Evolutionary conservation across 306 rosid species (phyloP).

Genomic region (Casuarina glauca): DNA sequence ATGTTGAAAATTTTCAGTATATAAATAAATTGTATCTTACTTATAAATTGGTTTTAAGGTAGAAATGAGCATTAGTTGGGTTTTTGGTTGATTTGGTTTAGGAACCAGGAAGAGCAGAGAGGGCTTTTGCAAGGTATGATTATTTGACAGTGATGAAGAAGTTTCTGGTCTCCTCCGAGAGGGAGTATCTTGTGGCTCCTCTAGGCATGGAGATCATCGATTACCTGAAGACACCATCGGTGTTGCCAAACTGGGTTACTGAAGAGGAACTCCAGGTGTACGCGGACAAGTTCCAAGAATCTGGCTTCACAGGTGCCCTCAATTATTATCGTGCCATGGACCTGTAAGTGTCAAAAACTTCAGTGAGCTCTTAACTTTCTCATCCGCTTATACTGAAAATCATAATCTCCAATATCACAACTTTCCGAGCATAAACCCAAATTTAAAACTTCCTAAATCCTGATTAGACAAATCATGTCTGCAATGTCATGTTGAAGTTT

Average conservation of each 20-base stretch:
- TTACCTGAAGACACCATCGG: slow-evolving; percentile 58
- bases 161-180: slow-evolving; percentile 38
- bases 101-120: slow-evolving; percentile 83
- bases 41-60: too few species aligned
- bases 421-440: neutral
- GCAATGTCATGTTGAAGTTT: too few species aligned
- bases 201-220: slow-evolving; percentile 67
- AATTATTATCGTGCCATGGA: slow-evolving; percentile 77
- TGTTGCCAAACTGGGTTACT: slow-evolving; percentile 69
- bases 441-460: neutral
- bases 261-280: slow-evolving; percentile 66
- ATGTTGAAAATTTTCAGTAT: too few species aligned
- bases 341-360: slow-evolving; percentile 46
- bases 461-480: neutral
- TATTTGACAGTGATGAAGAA: slow-evolving; percentile 72
- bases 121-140: slow-evolving; percentile 78
- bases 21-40: too few species aligned
- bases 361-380: neutral
- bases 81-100: slow-evolving; percentile 28
- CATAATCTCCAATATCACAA: too few species aligned
- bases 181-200: slow-evolving; percentile 41
- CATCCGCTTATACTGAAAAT: neutral
- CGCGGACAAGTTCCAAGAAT: slow-evolving; percentile 74
- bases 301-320: slow-evolving; percentile 81
- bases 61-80: neutral